Evolutionary conservation across 441 rosid genomes (phyloP).

Genomic region (Omphalea diandra): DNA sequence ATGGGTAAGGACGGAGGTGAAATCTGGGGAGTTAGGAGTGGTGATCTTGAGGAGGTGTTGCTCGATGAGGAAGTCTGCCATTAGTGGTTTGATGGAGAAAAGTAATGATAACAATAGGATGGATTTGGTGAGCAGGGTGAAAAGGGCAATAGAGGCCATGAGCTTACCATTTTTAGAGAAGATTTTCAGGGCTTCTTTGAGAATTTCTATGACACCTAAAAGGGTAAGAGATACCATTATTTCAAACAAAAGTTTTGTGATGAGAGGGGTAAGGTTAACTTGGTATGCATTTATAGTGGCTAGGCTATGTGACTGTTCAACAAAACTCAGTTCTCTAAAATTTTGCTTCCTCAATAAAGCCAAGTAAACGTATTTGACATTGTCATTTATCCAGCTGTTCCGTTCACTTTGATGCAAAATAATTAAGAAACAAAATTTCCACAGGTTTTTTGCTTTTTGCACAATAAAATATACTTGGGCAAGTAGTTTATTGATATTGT

Average conservation of each 20-base stretch:
- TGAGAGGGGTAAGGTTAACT: not conserved
- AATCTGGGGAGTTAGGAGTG: slow-evolving; percentile 29
- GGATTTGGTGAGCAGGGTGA: slow-evolving; percentile 27
- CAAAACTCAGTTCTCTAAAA: no score
- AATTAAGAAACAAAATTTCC: no score
- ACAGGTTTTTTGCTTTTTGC: no score
- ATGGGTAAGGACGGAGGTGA: slow-evolving; percentile 19
- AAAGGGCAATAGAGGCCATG: slow-evolving; percentile 33
- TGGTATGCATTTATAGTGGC: no score
- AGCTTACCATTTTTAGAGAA: slow-evolving; percentile 39
- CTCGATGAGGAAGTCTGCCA: slow-evolving; percentile 25
- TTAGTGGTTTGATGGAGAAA: slow-evolving; percentile 29
- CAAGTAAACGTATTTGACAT: no score
- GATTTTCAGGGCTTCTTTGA: slow-evolving; percentile 36
- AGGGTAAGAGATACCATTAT: slow-evolving; percentile 27
- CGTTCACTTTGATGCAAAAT: no score
- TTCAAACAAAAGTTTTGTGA: not conserved
- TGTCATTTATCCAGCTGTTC: no score
- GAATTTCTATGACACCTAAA: slow-evolving; percentile 24
- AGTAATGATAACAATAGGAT: slow-evolving; percentile 19
- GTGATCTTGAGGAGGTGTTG: slow-evolving; percentile 11
- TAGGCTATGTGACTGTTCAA: no score
- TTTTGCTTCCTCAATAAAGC: no score
- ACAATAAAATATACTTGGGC: no score
- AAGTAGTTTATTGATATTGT: no score